These are phyloP conservation scores for Neofusicoccum sp. DNA, from an alignment of 2,329 filamentous ascomycete genomes.

Conservation along the genomic window DNA sequence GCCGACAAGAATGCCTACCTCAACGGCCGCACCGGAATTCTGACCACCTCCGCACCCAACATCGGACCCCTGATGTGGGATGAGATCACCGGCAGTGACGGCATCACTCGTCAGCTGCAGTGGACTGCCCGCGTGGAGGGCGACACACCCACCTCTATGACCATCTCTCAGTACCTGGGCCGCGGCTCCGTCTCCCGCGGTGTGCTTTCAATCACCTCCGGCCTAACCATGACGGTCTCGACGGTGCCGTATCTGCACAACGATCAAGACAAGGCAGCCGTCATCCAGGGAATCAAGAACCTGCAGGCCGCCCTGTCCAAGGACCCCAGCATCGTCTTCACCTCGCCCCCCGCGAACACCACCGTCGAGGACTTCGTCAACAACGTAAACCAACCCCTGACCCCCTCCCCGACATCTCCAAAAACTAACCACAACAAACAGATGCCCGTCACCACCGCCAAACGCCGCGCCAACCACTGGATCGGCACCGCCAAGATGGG, in stretches of 20 bases:
- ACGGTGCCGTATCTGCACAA: slow-evolving; percentile 59
- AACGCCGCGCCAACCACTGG: slow-evolving; percentile 48
- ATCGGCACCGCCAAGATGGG: slow-evolving; percentile 58
- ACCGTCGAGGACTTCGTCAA: slow-evolving; percentile 58
- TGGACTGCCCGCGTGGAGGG: slow-evolving; percentile 65
- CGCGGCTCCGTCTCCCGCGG: slow-evolving; percentile 63
- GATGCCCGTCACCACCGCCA: slow-evolving; percentile 35
- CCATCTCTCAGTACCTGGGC: slow-evolving; percentile 58
- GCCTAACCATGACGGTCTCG: slow-evolving; percentile 58
- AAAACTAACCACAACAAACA: slow-evolving; percentile 20
- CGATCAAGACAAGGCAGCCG: slow-evolving; percentile 59
- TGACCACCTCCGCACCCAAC: slow-evolving; percentile 64
- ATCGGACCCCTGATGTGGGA: slow-evolving; percentile 64
- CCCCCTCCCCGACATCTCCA: slow-evolving; percentile 4
- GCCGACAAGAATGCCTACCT: slow-evolving; percentile 43
- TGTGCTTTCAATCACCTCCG: slow-evolving; percentile 58
- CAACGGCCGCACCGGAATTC: slow-evolving; percentile 55
- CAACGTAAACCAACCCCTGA: slow-evolving; percentile 24
- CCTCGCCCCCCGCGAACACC: slow-evolving; percentile 39
- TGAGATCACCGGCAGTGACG: slow-evolving; percentile 56
- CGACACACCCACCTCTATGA: slow-evolving; percentile 30
- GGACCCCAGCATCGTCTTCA: slow-evolving; percentile 56
- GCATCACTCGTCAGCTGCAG: slow-evolving; percentile 62
- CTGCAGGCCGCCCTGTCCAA: slow-evolving; percentile 55
- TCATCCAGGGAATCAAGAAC: slow-evolving; percentile 63